Conservation (phyloP, 2,329 filamentous ascomycete genomes). For the Epichloe gansuensis region DNA sequence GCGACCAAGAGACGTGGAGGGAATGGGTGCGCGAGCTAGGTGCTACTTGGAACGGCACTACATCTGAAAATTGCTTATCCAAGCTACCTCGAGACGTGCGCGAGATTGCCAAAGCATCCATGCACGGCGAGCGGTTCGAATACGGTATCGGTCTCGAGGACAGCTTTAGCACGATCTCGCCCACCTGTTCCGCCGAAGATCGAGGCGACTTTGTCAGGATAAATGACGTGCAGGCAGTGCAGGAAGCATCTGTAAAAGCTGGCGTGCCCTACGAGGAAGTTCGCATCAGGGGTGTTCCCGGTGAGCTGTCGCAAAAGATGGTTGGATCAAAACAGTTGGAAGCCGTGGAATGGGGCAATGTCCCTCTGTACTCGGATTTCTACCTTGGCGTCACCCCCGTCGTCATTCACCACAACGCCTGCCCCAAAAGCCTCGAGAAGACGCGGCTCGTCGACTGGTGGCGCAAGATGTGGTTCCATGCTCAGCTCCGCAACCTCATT, state of each 20-base stretch:
- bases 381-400: slow-evolving; percentile 23
- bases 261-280: slow-evolving; percentile 5
- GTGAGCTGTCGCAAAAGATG: slow-evolving; percentile 12
- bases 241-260: slow-evolving; percentile 15
- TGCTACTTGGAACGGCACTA: slow-evolving; percentile 20
- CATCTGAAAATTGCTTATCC: slow-evolving; percentile 6
- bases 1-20: slow-evolving; percentile 26
- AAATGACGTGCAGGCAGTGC: slow-evolving; percentile 12
- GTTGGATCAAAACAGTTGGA: background rate
- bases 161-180: slow-evolving; percentile 23
- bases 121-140: slow-evolving; percentile 20
- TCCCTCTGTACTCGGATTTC: slow-evolving; percentile 24
- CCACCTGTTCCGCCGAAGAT: slow-evolving; percentile 18
- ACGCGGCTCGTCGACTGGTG: slow-evolving; percentile 22
- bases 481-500: slow-evolving; percentile 18
- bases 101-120: slow-evolving; percentile 15
- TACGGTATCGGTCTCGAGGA: slow-evolving; percentile 28
- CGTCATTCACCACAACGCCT: slow-evolving; percentile 26
- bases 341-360: slow-evolving; percentile 16
- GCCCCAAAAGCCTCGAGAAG: slow-evolving; percentile 19
- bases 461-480: slow-evolving; percentile 24
- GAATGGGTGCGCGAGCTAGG: slow-evolving; percentile 18
- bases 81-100: slow-evolving; percentile 11
- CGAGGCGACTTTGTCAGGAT: slow-evolving; percentile 22
- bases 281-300: slow-evolving; percentile 16